Evolutionary conservation across 176 grass and related monocot genomes (phyloP).

Genomic region (Avena insularis): DNA sequence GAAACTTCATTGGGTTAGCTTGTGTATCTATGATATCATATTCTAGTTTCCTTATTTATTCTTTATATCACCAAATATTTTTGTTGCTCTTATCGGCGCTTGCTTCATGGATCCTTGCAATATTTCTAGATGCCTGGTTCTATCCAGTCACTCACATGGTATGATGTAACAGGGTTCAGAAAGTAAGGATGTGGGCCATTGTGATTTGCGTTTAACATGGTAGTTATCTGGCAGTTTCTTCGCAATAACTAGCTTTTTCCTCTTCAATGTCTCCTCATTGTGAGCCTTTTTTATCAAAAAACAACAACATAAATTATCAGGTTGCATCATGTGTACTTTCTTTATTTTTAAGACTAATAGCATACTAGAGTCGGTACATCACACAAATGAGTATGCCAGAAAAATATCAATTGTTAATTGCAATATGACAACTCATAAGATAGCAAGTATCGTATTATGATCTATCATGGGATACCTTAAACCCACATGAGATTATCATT

Average conservation of each 20-base stretch:
- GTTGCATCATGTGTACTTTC: not conserved
- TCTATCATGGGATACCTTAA: not conserved
- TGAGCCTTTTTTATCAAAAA: constrained; percentile 51
- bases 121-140: constrained; percentile 45
- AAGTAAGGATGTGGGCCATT: constrained; percentile 22
- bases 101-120: constrained; percentile 42
- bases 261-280: constrained; percentile 76
- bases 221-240: constrained; percentile 45
- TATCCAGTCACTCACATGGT: constrained; percentile 50
- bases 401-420: not conserved
- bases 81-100: constrained; percentile 45
- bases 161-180: constrained; percentile 38
- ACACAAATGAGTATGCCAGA: not conserved
- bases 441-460: not conserved
- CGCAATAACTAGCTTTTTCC: constrained; percentile 62
- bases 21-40: constrained; percentile 47
- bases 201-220: constrained; percentile 49
- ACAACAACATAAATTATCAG: constrained; percentile 3
- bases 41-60: constrained; percentile 72
- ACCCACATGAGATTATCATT: not conserved
- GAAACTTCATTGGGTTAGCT: constrained; percentile 50
- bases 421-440: not conserved
- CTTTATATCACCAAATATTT: constrained; percentile 48
- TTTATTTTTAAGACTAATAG: not conserved
- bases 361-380: not conserved